Evolutionary conservation across 352 stramenopile genomes (phyloP), one percentile per base, ranked within the genome.

Genomic region (Phytophthora fragariaefolia): DNA sequence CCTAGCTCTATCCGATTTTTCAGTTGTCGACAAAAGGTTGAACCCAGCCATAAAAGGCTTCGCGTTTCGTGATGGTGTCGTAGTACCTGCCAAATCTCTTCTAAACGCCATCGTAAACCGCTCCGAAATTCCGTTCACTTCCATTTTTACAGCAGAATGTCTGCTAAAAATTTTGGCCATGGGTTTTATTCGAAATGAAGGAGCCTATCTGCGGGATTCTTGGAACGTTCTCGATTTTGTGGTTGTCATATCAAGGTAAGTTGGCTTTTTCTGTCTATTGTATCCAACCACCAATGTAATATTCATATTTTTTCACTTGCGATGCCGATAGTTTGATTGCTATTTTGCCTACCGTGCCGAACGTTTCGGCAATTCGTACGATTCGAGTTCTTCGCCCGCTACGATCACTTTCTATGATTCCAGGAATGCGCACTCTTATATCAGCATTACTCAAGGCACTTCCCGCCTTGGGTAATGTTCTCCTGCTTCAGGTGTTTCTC

Each of bases 151-250:
- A 2, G 46, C 83, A 1, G 95, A 98, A 62, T 89, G 82, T 36
- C 24, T 89, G 18, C 58, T 98, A n/a, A 98, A 98, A 71, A 93
- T 98, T 32, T 56, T 97, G 5, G 89, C 89, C 0, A 81, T 97
- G 66, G 93, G 93, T 8, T 69, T 69, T 2, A 89, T 93, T 27
- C 30, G 84, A 9, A 67, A 73, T 6, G 69, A 86, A 45, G 81
- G 89, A 5, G 77, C 77, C 12, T 98, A 97, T 58, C 64, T 97
- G 0, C 73, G 77, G 1, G 90, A 98, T 56, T 71, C 79, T 2
- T 98, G 92, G 93, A 98, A 98, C 48, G 66, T 89, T 6, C 76
- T 98, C 12, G 93, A 98, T 61, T 98, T 98, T 62, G 62, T 96
- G 2, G 91, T 98, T 48, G 93, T 98, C 43, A 55, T 95, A n/a